phyloP scores from a whole-genome alignment of 2,329 filamentous ascomycete species.

The Claviceps arundinis region DNA sequence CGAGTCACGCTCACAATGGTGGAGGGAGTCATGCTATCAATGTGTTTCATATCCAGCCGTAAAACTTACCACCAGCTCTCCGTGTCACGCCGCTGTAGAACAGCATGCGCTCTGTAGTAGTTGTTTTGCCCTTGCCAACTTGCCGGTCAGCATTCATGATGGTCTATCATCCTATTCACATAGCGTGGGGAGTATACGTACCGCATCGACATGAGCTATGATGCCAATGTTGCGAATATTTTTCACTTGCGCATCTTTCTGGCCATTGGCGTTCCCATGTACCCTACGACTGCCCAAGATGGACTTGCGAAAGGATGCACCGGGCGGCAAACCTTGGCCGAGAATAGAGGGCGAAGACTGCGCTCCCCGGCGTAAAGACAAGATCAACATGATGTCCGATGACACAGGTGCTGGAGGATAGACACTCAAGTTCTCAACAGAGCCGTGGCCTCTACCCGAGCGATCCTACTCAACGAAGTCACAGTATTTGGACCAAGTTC shows the following conservation, averaged over 20 bases:
- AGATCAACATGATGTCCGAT: conserved; percentile 7
- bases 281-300: background rate
- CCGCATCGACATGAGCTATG: conserved; percentile 94
- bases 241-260: conserved; percentile 16
- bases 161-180: background rate
- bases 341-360: background rate
- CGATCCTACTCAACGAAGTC: background rate
- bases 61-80: conserved; percentile 55
- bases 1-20: background rate
- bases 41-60: background rate
- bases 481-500: background rate
- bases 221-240: conserved; percentile 92
- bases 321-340: background rate
- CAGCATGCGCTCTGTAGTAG: conserved; percentile 97
- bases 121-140: conserved; percentile 65
- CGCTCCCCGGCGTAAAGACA: conserved; percentile 6
- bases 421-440: background rate
- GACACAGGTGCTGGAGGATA: background rate
- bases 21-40: background rate
- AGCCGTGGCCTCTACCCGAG: background rate
- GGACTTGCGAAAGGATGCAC: background rate
- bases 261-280: conserved; percentile 6
- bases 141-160: conserved; percentile 3
- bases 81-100: conserved; percentile 87
- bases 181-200: conserved; percentile 19